Percentiles rank a stretch among this genome's conserved stretches.
These are phyloP conservation scores for Magnolia kwangsiensis DNA, from an alignment of 164 flowering plant genomes.

Conservation along the genomic window DNA sequence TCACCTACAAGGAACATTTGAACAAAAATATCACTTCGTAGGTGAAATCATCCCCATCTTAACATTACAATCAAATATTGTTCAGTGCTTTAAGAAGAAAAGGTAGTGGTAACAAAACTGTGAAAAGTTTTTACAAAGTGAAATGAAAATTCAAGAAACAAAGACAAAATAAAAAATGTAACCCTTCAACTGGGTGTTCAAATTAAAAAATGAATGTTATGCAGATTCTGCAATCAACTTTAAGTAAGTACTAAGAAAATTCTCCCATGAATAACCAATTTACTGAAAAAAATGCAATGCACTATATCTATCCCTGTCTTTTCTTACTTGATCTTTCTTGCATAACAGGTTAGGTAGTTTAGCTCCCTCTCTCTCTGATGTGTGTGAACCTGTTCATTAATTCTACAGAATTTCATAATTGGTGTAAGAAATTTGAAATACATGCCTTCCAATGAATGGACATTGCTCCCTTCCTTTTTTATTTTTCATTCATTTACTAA, in stretches of 20 bases:
- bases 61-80: neutral
- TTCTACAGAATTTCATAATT: too few species aligned
- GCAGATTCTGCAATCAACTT: neutral
- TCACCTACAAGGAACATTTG: conserved; percentile 37
- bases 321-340: neutral
- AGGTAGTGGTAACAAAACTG: neutral
- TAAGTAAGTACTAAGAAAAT: neutral
- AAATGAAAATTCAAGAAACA: neutral
- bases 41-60: neutral
- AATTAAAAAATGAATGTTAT: neutral
- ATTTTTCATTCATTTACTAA: too few species aligned
- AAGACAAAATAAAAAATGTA: too few species aligned
- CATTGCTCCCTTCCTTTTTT: too few species aligned
- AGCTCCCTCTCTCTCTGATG: neutral
- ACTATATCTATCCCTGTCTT: neutral
- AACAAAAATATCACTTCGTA: conserved; percentile 1
- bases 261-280: neutral
- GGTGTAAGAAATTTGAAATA: too few species aligned
- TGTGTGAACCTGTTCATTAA: too few species aligned
- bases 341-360: neutral
- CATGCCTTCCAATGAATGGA: too few species aligned
- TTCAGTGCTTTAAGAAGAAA: neutral
- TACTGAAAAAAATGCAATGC: neutral
- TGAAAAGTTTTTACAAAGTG: neutral
- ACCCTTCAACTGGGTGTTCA: neutral